Evolutionary conservation across 139 green algal species (phyloP), one percentile per base, ranked within the genome.

Genomic region (Gonium pectorale): DNA sequence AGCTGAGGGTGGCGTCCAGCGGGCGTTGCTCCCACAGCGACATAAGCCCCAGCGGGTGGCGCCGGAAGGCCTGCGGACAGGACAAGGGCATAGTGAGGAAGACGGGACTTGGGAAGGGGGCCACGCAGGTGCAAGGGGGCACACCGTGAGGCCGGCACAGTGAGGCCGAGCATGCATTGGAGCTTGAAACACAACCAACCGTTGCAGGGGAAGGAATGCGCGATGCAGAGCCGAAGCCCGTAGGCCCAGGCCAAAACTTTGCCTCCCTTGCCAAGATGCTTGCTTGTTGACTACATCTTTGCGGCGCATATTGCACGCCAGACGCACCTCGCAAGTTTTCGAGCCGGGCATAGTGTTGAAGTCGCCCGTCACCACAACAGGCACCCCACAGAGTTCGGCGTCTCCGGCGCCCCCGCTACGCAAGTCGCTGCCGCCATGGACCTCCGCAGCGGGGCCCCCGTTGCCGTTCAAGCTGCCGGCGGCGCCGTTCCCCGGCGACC

Each of bases 291-390:
- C n/a, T n/a, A n/a, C n/a, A n/a, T n/a, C n/a, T n/a, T n/a, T n/a
- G n/a, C n/a, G n/a, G n/a, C n/a, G n/a, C n/a, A n/a, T n/a, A n/a
- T n/a, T n/a, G n/a, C 62, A 33, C 35, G 4, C 6, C 0, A 63
- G 21, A 44, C 70, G 5, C 60, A 83, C 77, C 77, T 37, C 1
- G 31, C 77, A 83, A 5, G 77, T 83, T 31, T 74, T 83, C 26
- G 56, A 86, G 62, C 71, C 81, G 19, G 89, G 91, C 22, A 88
- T 86, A 8, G 90, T 88, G 70, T 94, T 94, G 70, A 94, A 91
- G 75, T 94, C 91, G 0, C 91, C 91, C 15, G 82, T 88, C 11
- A 94, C 56, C 49, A 94, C 26, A 4, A 94, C 88, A 13, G 68
- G 51, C 35, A 80, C 38, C 7, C 41, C 7, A n/a, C n/a, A n/a